Base-by-base conservation (phyloP, 2,329 filamentous ascomycete species). In the Pyricularia sp. region DNA sequence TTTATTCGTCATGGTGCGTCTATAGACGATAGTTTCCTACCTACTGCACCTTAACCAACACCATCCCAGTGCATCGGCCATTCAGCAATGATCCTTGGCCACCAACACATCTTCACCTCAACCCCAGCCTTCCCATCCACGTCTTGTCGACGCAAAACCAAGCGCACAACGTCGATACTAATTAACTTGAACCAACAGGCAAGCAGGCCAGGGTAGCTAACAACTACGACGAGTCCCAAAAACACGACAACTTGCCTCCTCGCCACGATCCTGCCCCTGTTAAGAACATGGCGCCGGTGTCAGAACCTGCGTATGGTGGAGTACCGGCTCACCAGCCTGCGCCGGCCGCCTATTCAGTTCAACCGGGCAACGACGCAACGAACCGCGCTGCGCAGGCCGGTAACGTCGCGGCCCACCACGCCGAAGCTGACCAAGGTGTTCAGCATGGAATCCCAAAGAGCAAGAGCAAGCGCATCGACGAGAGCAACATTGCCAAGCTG, bases 1-100 rank as follows among this genome's bases (percentile, higher is more conserved):
- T 96, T 98, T 81, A 95, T 98, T 81, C 92, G 94, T 73, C 94
- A 97, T 84, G 94, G 87, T 89, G 81, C 69, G 83, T 66, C 63
- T 23, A 12, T 26, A 23, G 9, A 26, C 58, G 12, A 61, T 61
- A 25, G 17, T 50, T 50, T n/a, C 42, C 42, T 50, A 50, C 42
- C 42, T 50, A 50, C 42, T 50, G 42, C 42, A 50, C 17, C 42
- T 50, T 20, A 50, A 5, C 42, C 14, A 50, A 50, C 42, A 20
- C 42, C 42, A 50, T 17, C 42, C 42, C 5, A 50, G 42, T 50
- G 4, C 20, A 20, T 50, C 42, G 7, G 6, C 17, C 17, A 50
- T 20, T 50, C 42, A 50, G 42, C 42, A 50, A n/a, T n/a, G 17
- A n/a, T 50, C 20, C 20, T 42, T 61, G 25, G 6, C 25, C n/a